Evolutionary conservation across 768 basidiomycete genomes (phyloP), one percentile per base, ranked within the genome.

Genomic region (Strobilomyces echinocephalus): DNA sequence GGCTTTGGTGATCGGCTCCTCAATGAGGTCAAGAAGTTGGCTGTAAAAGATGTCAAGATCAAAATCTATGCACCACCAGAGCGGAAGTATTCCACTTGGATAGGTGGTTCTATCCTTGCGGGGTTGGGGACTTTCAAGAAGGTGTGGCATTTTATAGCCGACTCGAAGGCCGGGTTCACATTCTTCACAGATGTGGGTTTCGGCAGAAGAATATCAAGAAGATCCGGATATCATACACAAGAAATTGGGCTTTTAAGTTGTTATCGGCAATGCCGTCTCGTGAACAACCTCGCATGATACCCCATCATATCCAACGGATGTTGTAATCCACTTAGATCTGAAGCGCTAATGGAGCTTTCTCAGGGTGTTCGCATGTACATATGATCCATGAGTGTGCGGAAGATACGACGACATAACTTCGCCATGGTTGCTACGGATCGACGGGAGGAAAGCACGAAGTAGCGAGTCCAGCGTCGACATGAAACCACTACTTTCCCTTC

Each of bases 61-160:
- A 97, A 95, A 77, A 99, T 99, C 63, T 95, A 91, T 62, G 97
- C 97, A 26, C 97, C 97, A 18, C 97, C 97, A n/a, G 97, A 99
- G 73, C 85, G 97, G 61, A 99, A 98, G 72, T 95, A 95, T 72
- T 92, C 91, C 33, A 93, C 91, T 43, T 95, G 91, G 91, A 94
- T 94, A 63, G 95, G 97, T 49, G 97, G 97, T 6, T 95, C 91
- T 52, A 99, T 99, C 67, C 73, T 99, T 49, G 95, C 95, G 46
- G 95, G 95, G 36, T 70, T 99, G 57, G 94, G 84, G 60, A 97
- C 97, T 34, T 99, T 99, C 80, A 97, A 95, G 75, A 97, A 97
- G 86, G 94, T 88, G 52, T 51, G 66, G 7, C 24, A 4, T 26
- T 36, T 47, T 35, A 24, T 40, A 15, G 33, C 15, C 9, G 11